Base-by-base conservation (phyloP, 805 yeast genomes). In the Blastobotrys parvus region DNA sequence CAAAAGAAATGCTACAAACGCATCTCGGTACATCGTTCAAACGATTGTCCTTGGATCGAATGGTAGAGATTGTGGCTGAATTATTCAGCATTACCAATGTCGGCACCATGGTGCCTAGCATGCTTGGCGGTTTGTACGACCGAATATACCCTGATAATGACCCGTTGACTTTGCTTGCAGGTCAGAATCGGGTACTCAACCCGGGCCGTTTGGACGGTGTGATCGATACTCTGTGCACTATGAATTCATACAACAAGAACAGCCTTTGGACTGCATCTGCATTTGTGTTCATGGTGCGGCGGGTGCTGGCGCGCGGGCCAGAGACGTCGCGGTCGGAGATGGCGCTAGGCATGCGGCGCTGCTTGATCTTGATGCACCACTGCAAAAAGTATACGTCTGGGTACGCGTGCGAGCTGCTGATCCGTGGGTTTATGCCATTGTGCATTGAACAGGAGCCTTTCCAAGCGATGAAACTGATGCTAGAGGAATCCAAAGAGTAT, bases 11-110 rank as follows among this genome's bases (percentile, higher is more conserved):
- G n/a, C n/a, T n/a, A n/a, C n/a, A n/a, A n/a, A n/a, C n/a, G n/a
- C n/a, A n/a, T n/a, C n/a, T n/a, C n/a, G n/a, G n/a, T n/a, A n/a
- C n/a, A n/a, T n/a, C n/a, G n/a, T n/a, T n/a, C n/a, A n/a, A n/a
- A n/a, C n/a, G n/a, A n/a, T n/a, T n/a, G n/a, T n/a, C n/a, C n/a
- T n/a, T n/a, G 13, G 30, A 25, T 18, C 34, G 18, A 13, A 15
- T 41, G 5, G 29, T 41, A 4, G 39, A 35, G 13, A 19, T 41
- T 27, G 25, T 25, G 3, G 21, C 39, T 3, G 38, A 34, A 21
- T 19, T 35, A 19, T 34, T 41, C 16, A 18, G 11, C 2, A 11
- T 41, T 4, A 15, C 17, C 10, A 17, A 32, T 25, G 11, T 25
- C 10, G 11, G 10, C 10, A 25, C 29, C 7, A 11, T 25, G 11